Evolutionary conservation across 176 grass and related monocot species (phyloP).

Genomic region (Cocos nucifera): DNA sequence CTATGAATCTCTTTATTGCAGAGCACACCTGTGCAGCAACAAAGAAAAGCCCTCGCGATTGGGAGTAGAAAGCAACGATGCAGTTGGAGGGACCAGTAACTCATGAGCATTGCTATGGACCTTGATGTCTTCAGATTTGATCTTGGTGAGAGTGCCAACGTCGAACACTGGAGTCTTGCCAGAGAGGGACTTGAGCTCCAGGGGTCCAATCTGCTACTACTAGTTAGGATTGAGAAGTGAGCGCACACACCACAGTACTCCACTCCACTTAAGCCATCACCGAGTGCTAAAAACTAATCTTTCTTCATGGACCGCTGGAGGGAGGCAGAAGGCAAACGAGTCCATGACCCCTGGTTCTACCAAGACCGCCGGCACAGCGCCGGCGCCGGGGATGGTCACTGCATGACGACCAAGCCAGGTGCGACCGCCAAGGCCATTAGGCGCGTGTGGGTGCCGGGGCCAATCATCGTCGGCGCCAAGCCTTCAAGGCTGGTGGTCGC

Average conservation of each 20-base stretch:
- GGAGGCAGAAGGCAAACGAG: constrained; percentile 1
- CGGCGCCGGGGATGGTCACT: too few species aligned
- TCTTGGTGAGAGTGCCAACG: constrained; percentile 59
- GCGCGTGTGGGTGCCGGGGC: constrained; percentile 22
- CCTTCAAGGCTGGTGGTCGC: constrained; percentile 62
- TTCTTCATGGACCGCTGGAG: not conserved
- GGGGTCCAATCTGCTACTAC: constrained; percentile 32
- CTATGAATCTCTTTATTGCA: constrained; percentile 28
- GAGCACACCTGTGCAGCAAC: constrained; percentile 41
- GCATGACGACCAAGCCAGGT: not conserved
- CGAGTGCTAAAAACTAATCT: too few species aligned
- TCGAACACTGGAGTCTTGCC: constrained; percentile 90
- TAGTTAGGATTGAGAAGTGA: too few species aligned
- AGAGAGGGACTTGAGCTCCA: constrained; percentile 47
- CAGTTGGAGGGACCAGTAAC: too few species aligned
- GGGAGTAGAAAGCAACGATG: too few species aligned
- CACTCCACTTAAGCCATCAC: too few species aligned
- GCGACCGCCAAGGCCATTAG: not conserved
- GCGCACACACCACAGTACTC: too few species aligned
- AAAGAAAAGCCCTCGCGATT: too few species aligned
- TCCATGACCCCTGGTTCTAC: constrained; percentile 2
- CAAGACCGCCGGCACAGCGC: too few species aligned
- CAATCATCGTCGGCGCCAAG: constrained; percentile 58
- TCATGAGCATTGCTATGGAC: constrained; percentile 17
- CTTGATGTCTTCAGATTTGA: constrained; percentile 71